Evolutionary conservation across 1,284 basidiomycete species (phyloP).

Genomic region (Leccinum subrobustum): DNA sequence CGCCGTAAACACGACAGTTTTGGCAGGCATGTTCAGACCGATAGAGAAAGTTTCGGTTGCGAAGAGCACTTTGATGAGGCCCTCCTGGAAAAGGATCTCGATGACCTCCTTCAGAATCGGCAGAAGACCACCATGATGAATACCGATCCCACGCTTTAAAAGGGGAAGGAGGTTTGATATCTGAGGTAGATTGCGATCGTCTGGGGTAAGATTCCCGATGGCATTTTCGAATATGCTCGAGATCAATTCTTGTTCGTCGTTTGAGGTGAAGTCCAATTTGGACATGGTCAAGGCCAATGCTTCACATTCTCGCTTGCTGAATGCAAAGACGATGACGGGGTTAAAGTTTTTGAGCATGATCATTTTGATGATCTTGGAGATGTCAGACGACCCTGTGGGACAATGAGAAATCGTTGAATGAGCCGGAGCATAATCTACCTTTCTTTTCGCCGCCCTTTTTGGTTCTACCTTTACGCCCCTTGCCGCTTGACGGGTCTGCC

Average conservation of each 20-base stretch:
- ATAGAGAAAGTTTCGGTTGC: slow-evolving; percentile 99
- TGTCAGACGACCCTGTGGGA: slow-evolving; percentile 79
- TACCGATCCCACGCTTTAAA: slow-evolving; percentile 94
- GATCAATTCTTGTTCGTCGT: slow-evolving; percentile 91
- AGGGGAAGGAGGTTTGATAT: slow-evolving; percentile 93
- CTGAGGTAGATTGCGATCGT: slow-evolving; percentile 91
- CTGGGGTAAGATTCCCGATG: slow-evolving; percentile 84
- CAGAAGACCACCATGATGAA: slow-evolving; percentile 97
- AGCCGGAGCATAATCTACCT: slow-evolving; percentile 44
- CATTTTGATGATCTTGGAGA: slow-evolving; percentile 98
- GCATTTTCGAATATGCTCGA: slow-evolving; percentile 93
- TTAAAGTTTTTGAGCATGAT: slow-evolving; percentile 99
- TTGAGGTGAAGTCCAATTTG: slow-evolving; percentile 95
- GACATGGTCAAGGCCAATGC: slow-evolving; percentile 87
- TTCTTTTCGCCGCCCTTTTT: slow-evolving; percentile 54
- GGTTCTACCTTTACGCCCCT: no score
- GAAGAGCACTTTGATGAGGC: slow-evolving; percentile 98
- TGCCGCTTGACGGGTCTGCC: no score
- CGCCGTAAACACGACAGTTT: slow-evolving; percentile 97
- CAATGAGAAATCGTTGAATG: slow-evolving; percentile 6
- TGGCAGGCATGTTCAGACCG: slow-evolving; percentile 99
- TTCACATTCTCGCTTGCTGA: slow-evolving; percentile 98
- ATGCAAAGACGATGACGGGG: slow-evolving; percentile 98
- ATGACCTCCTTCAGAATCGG: slow-evolving; percentile 99
- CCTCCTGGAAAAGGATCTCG: slow-evolving; percentile 99